phyloP scores from a whole-genome alignment of 1,284 basidiomycete genomes.

The Porogramme epimiltina region DNA sequence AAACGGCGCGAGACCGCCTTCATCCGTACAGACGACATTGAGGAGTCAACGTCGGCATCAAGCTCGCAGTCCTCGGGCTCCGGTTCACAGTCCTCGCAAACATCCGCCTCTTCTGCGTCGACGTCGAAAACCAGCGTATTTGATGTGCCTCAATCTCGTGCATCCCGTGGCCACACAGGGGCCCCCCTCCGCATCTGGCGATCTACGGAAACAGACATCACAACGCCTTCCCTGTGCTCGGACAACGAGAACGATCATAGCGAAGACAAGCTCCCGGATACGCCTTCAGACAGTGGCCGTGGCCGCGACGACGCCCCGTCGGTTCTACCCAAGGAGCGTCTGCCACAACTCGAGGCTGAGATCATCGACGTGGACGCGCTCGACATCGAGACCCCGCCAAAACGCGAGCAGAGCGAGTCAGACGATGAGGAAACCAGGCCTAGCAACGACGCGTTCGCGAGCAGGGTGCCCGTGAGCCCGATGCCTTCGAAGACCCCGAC shows the following conservation, averaged over 20 bases:
- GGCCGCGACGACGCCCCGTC: slow-evolving; percentile 2
- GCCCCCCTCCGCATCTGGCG: slow-evolving; percentile 24
- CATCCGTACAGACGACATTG: slow-evolving; percentile 6
- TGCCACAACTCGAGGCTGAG: slow-evolving; percentile 11
- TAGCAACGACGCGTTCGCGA: slow-evolving; percentile 47
- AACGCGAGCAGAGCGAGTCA: not conserved
- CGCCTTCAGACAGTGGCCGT: slow-evolving; percentile 18
- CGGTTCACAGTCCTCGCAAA: slow-evolving; percentile 8
- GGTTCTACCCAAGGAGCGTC: not conserved
- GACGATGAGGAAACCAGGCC: slow-evolving; percentile 9
- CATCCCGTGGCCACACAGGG: slow-evolving; percentile 1
- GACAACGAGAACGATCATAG: slow-evolving; percentile 48
- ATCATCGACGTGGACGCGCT: slow-evolving; percentile 26
- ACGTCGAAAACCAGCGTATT: slow-evolving; percentile 9
- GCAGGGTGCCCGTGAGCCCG: slow-evolving; percentile 64
- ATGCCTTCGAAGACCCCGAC: slow-evolving; percentile 55
- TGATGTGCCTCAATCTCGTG: slow-evolving; percentile 8
- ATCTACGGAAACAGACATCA: slow-evolving; percentile 31
- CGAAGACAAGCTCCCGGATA: slow-evolving; percentile 38
- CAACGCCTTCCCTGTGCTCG: slow-evolving; percentile 70
- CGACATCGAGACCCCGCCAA: slow-evolving; percentile 18
- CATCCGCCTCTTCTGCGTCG: not conserved
- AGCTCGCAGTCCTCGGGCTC: slow-evolving; percentile 14
- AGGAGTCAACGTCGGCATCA: slow-evolving; percentile 5
- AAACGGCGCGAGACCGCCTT: slow-evolving; percentile 18